Base-by-base conservation (phyloP, 2,329 filamentous ascomycete species). In the Fusarium sp. region DNA sequence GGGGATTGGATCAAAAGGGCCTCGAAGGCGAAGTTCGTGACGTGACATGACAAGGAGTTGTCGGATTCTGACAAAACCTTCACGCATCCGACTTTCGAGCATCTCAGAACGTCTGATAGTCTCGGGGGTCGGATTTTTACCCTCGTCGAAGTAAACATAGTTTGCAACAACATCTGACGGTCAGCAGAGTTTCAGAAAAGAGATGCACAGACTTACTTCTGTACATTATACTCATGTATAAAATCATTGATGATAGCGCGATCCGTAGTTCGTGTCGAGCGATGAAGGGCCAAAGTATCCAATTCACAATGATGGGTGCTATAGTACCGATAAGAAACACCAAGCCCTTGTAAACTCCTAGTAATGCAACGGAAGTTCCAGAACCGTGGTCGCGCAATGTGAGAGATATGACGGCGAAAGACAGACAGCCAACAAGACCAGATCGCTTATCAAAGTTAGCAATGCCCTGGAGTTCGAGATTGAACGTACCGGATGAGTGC, bases 221-320 rank as follows among this genome's bases (percentile, higher is more conserved):
- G 75, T 90, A 90, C 12, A 89, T 83, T 65, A 90, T 84, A 63
- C 86, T 88, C 64, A 86, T 84, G 72, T 89, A 88, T 53, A 89
- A 86, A 71, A 90, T 81, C 86, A 88, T 90, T 4, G 84, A 81
- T 1, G 87, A 87, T 4, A 89, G 76, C 0, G 86, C 87, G 64
- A 85, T 86, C 27, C 88, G 81, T 18, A 90, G 82, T 75, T 90
- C 88, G 71, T 89, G 88, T 17, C 88, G 83, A 15, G 88, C 88
- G 9, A 90, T 83, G 68, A 90, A 90, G 5, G 88, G 88, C 88
- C 88, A 90, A 7, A 90, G 79, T 17, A 88, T 74, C 88, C 87
- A 90, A 70, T 89, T 90, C 18, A 89, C 84, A 2, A 88, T 68
- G 15, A 90, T 82, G 1, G 88, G 87, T 3, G 85, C 82, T 2